Percentiles rank a stretch among this genome's conserved stretches.
Conservation (phyloP, 164 flowering plant species). For the Stephania cephalantha region DNA sequence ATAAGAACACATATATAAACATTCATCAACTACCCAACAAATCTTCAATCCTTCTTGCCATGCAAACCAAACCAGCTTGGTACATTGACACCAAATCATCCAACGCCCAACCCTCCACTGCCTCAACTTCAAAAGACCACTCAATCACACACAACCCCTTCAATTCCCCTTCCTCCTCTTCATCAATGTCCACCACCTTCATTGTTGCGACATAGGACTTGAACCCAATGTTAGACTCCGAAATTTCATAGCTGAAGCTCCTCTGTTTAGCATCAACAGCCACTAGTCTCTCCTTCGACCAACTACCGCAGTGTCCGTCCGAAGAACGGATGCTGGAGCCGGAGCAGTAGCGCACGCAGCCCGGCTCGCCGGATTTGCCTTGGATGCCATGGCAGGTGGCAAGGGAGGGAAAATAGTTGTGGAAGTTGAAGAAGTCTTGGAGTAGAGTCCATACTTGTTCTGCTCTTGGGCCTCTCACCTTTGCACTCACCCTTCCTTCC, state of each 20-base stretch:
- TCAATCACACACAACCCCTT: conserved; percentile 29
- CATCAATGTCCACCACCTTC: conserved; percentile 18
- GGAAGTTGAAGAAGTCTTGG: conserved; percentile 41
- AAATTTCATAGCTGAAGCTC: conserved; percentile 41
- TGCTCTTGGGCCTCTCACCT: conserved; percentile 20
- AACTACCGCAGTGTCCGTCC: conserved; percentile 13
- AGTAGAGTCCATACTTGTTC: conserved; percentile 45
- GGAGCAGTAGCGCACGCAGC: conserved; percentile 44
- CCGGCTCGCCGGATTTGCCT: conserved; percentile 34
- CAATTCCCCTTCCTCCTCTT: conserved; percentile 8
- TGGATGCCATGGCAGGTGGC: conserved; percentile 31
- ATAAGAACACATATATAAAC: too few species aligned
- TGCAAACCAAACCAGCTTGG: conserved; percentile 21
- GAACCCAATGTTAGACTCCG: conserved; percentile 54
- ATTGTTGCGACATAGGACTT: conserved; percentile 42
- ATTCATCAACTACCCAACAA: too few species aligned
- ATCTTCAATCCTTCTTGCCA: conserved; percentile 35
- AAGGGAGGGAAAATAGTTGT: conserved; percentile 37
- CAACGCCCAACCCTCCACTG: conserved; percentile 34
- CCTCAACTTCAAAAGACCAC: conserved; percentile 44
- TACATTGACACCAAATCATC: conserved; percentile 24
- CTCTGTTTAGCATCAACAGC: conserved; percentile 25
- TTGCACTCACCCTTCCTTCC: conserved; percentile 38
- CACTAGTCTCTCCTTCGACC: conserved; percentile 47
- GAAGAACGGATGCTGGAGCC: conserved; percentile 32